Evolutionary conservation across 805 yeast genomes (phyloP), one percentile per base, ranked within the genome.

Genomic region (Saccharomyces jurei): DNA sequence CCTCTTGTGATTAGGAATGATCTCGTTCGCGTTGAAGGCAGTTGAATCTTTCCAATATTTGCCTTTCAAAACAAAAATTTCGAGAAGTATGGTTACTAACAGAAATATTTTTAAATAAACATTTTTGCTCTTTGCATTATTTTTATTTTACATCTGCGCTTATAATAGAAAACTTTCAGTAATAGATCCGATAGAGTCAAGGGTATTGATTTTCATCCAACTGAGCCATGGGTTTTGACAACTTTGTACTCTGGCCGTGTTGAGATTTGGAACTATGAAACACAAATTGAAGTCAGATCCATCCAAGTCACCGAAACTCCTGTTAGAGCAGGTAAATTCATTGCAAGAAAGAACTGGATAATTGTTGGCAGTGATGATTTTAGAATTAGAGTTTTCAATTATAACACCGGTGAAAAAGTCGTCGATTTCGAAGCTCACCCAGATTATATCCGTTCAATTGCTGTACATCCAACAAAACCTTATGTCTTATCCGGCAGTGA

Each of bases 341-440:
- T 94, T 68, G 94, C 98, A 22, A 83, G 98, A 66, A 94, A 92
- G 76, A 91, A 90, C 74, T 94, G 99, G 99, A 82, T 95, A 66
- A 86, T 91, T 55, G 90, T 90, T 46, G 99, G 99, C 29, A 81
- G 95, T 52, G 99, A 94, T 70, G 99, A 94, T 73, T 92, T 88
- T 79, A 92, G 87, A 68, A 76, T 94, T 55, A 83, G 99, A 66
- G 95, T 94, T 30, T 94, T 82, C 78, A 94, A 94, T 73, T 90
- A 89, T 77, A 89, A 89, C 73, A 94, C 99, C 21, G 91, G 96
- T 55, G 99, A 94, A 73, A 90, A 89, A 70, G 81, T 94, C 58
- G 80, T 89, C 41, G 98, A 91, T 73, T 94, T 92, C 67, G 99
- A 94, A 75, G 98, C 97, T 9, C 99, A 94, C 69, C 96, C 97